Base-by-base conservation (phyloP, 495 filamentous ascomycete genomes). In the Thermothielavioides terrestris region DNA sequence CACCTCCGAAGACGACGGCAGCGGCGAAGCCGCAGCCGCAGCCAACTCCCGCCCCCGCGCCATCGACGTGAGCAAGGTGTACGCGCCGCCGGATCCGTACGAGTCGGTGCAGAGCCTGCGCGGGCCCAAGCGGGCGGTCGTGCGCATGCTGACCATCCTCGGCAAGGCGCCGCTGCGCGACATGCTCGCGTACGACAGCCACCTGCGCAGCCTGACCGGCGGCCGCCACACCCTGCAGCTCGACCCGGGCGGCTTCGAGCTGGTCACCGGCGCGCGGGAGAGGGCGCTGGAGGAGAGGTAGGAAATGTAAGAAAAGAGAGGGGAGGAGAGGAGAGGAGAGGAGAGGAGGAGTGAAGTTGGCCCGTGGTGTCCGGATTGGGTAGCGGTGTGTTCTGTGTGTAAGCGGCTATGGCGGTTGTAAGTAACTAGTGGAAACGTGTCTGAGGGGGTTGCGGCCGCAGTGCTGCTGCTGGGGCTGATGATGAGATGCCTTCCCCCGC, bases 111-210 rank as follows among this genome's bases (percentile, higher is more conserved):
- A 70, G 46, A 67, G 64, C 22, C 61, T 74, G 38, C 52, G 67
- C 23, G 69, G 65, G 20, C 54, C 61, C 10, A 68, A 64, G 53
- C 68, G 66, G 53, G 65, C 53, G 15, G 60, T 50, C 1, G 58
- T 68, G 26, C 57, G 73, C 38, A 71, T 73, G 71, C 57, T 75
- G 25, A 65, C 73, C 6, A 86, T 99, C 50, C 78, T 79, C 5
- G 94, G 89, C 3, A 79, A 84, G 52, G 89, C 96, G 25, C 94
- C 94, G 35, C 68, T 97, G 47, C 90, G 89, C 65, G 91, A 97
- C 66, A 96, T 97, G 90, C 85, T 96, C 42, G 89, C 91, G 27
- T 99, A 99, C 68, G 68, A 97, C 58, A 89, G 85, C 66, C 86
- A 94, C 65, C 69, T 99, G 60, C 71, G 94, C 34, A 88, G 85